These are phyloP conservation scores for Solanum clarkiae DNA, from an alignment of 257 asterid genomes.

Conservation along the genomic window DNA sequence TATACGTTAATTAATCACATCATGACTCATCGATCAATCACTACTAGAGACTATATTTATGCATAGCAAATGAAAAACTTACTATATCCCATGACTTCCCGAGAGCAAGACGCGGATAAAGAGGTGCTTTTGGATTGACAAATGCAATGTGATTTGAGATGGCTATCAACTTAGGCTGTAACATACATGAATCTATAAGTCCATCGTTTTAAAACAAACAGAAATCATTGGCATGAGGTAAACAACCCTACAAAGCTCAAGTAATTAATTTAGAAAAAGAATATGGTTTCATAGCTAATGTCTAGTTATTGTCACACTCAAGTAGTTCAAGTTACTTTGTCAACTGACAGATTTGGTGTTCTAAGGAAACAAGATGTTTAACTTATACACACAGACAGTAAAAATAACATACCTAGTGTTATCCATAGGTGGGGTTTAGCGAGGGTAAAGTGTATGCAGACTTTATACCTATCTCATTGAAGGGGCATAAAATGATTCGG, in stretches of 20 bases:
- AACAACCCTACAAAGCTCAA: background rate
- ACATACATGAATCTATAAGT: constrained; percentile 1
- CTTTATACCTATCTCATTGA: too few species aligned
- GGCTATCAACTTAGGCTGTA: constrained; percentile 76
- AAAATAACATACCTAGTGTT: too few species aligned
- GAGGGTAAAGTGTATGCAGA: too few species aligned
- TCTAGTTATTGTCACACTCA: too few species aligned
- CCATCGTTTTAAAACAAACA: background rate
- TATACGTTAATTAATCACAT: background rate
- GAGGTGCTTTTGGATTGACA: constrained; percentile 77
- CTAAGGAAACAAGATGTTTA: too few species aligned
- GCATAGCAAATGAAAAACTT: constrained; percentile 12
- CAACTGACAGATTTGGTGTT: too few species aligned
- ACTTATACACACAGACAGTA: too few species aligned
- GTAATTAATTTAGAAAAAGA: background rate
- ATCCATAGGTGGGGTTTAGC: too few species aligned
- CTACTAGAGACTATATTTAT: background rate
- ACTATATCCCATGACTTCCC: constrained; percentile 93
- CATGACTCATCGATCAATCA: too few species aligned
- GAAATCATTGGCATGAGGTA: background rate
- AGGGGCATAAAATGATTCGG: too few species aligned
- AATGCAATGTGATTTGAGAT: constrained; percentile 60
- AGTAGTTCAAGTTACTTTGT: too few species aligned
- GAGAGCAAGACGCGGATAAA: constrained; percentile 87
- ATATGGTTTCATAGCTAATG: background rate